These are phyloP conservation scores for Aspergillus tamarii DNA, from an alignment of 2,329 filamentous ascomycete genomes.

Conservation along the genomic window DNA sequence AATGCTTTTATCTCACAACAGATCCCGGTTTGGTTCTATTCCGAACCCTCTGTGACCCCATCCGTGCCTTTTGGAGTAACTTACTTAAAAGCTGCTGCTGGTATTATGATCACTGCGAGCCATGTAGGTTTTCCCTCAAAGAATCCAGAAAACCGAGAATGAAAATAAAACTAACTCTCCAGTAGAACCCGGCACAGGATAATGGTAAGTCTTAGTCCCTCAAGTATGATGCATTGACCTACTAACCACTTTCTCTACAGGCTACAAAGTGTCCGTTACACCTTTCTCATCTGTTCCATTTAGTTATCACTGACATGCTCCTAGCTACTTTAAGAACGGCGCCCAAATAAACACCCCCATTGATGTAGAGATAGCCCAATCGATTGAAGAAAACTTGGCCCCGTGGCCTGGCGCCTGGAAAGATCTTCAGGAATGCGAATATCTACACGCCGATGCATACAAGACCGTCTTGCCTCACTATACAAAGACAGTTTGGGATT, in stretches of 20 bases:
- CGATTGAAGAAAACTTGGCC: constrained; percentile 59
- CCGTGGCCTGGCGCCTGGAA: constrained; percentile 51
- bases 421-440: constrained; percentile 49
- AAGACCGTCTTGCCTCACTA: constrained; percentile 34
- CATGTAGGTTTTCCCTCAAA: constrained; percentile 46
- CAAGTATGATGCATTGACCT: background rate
- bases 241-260: constrained; percentile 29
- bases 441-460: constrained; percentile 32
- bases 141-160: background rate
- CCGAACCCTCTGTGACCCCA: constrained; percentile 61
- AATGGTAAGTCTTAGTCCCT: constrained; percentile 48
- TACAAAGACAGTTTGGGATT: constrained; percentile 33
- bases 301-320: constrained; percentile 24
- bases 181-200: constrained; percentile 62
- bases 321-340: constrained; percentile 63
- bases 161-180: constrained; percentile 3
- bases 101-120: constrained; percentile 68
- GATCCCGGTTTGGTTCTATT: constrained; percentile 63
- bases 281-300: background rate
- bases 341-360: constrained; percentile 68
- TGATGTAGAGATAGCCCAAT: constrained; percentile 60
- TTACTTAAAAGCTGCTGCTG: constrained; percentile 57
- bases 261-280: constrained; percentile 61
- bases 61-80: constrained; percentile 65
- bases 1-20: constrained; percentile 62